Conservation (phyloP, 2,329 filamentous ascomycete species). For the Claviceps digitariae region DNA sequence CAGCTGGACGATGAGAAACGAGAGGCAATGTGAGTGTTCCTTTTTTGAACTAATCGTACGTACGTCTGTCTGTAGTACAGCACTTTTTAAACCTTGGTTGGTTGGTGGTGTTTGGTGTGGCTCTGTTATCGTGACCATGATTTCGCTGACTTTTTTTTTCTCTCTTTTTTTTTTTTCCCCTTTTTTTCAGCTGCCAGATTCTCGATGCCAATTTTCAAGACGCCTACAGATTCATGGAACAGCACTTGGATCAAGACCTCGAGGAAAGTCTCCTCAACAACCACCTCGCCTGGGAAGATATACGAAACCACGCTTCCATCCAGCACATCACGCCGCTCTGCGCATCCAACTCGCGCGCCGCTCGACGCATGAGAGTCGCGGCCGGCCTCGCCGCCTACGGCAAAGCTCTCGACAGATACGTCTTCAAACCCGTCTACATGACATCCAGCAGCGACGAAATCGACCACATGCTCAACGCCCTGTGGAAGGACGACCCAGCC, state of each 20-base stretch:
- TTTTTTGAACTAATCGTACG: not conserved
- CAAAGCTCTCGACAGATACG: not conserved
- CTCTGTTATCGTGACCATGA: too few relatives aligned
- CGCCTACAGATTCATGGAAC: not conserved
- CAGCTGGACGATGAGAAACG: not conserved
- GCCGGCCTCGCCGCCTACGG: not conserved
- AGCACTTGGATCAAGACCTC: not conserved
- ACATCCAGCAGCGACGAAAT: not conserved
- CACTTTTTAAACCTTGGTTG: too few relatives aligned
- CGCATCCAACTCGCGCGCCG: not conserved
- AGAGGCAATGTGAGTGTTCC: not conserved
- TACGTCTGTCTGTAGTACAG: not conserved
- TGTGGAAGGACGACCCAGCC: not conserved
- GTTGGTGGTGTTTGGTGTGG: too few relatives aligned
- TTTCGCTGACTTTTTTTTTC: too few relatives aligned
- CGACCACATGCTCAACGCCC: not conserved
- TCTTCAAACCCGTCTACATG: constrained; percentile 1
- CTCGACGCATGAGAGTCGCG: not conserved
- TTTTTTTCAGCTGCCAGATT: not conserved
- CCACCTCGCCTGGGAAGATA: not conserved
- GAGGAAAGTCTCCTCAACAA: not conserved
- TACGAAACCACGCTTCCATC: not conserved
- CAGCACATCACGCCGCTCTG: not conserved
- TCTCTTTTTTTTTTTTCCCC: not conserved
- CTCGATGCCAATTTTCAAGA: not conserved